Base-by-base conservation (phyloP, 768 basidiomycete genomes). In the Gloeophyllum trabeum region DNA sequence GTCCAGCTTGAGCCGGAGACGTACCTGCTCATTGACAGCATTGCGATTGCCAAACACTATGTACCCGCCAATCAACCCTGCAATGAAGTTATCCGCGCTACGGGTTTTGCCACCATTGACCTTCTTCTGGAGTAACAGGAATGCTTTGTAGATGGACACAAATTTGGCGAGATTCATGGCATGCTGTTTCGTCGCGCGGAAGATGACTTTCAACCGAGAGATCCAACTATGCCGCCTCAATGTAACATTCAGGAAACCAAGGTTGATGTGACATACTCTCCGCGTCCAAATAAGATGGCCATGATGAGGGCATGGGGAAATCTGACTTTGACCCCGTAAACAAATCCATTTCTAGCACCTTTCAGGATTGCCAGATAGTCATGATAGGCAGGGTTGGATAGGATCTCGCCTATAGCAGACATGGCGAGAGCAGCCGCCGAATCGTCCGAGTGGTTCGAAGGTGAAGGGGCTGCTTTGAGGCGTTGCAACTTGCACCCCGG, bases 221-320 rank as follows among this genome's bases (percentile, higher is more conserved):
- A 66, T 63, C 85, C 84, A 86, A 56, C 90, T 94, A 52, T 5
- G 43, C 41, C 10, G 22, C 32, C 4, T 30, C 34, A 40, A 20
- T n/a, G 13, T 28, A 18, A 16, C 46, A 54, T 43, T 47, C 22
- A 19, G 7, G 12, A n/a, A 4, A 19, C 20, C n/a, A 22, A 24
- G 22, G 32, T 28, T 25, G 46, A 46, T 21, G 19, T 42, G 4
- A 76, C 89, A 60, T 51, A 96, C 90, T 86, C 76, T 66, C 91
- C 91, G 38, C 82, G 75, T 24, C 91, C 90, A 54, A 97, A 98
- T 32, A 98, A 67, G 46, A 96, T 75, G 19, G 91, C 85, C 93
- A 97, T 97, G 39, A 98, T 82, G 22, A 98, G 66, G 1, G 94
- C 94, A 72, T 98, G 94, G 28, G 94, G 94, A 53, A 94, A 93